Base-by-base conservation (phyloP, 805 yeast genomes). In the Kazachstania africana region DNA sequence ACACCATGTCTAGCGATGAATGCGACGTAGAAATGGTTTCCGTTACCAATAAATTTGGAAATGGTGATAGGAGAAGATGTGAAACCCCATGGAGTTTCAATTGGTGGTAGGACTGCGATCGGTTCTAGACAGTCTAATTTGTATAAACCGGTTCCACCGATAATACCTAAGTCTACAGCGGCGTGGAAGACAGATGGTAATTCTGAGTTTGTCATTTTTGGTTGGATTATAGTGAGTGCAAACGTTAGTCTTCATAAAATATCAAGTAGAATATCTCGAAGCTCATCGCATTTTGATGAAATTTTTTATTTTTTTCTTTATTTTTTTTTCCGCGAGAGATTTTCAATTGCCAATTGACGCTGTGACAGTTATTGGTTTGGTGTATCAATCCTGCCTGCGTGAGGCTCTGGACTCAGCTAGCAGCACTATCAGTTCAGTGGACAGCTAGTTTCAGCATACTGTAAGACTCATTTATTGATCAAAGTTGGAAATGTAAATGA, bases 71-170 rank as follows among this genome's bases (percentile, higher is more conserved):
- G 87, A 10, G 94, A 78, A 4, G 96, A 85, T 15, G 99, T 95
- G 43, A 68, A 70, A 8, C 98, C 99, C 97, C 97, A 91, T 15
- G 99, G 99, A 3, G 99, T 91, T 13, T 79, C 70, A 36, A 85
- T 60, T 12, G 83, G 73, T 9, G 58, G 59, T 26, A 91, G 60
- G 44, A 78, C 65, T 12, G 95, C 95, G 28, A 88, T 94, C 3
- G 94, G 93, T 29, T 76, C 70, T 34, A 91, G 65, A 35, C 82
- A 75, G 25, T 78, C 82, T 35, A 91, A 65, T 36, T 82, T 80
- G 64, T 91, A 91, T 19, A 91, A 69, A n/a, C 99, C 99, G 4
- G 98, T 91, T 25, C 98, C 98, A 25, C 98, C 98, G 54, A 91
- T 91, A 44, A 91, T 73, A 22, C 94, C 97, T 26, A 91, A 66